Base-by-base conservation (phyloP, 768 basidiomycete genomes). In the Naematelia aurantialba region DNA sequence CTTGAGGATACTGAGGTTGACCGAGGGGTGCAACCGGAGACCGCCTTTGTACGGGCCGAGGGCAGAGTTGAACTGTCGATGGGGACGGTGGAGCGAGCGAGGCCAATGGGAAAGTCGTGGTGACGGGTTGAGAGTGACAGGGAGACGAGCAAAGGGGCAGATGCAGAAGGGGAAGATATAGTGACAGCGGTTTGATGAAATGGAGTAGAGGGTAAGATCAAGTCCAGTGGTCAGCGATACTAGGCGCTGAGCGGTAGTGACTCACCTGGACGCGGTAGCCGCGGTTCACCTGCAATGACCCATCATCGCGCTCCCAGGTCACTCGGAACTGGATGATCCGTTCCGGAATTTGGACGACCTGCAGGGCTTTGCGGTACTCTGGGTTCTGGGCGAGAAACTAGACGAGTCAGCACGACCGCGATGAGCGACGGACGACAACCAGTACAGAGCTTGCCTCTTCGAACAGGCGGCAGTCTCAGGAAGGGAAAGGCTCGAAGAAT, bases 1-100 rank as follows among this genome's bases (percentile, higher is more conserved):
- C 75, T 89, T 89, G 77, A 89, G 83, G 79, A 89, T 87, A 67
- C 85, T 86, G 39, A 89, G 82, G 80, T 87, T 88, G 79, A 89
- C 87, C 53, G 84, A 83, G 61, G 86, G 86, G 80, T 88, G 87
- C 52, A 89, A 82, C 64, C 87, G 84, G 67, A 88, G 83, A 77
- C 87, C 87, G 62, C 87, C 87, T 77, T 87, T 86, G 82, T 87
- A 87, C 45, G 87, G 87, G 55, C 87, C 87, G 27, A 89, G 81
- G 25, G 85, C 85, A 47, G 86, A 87, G 81, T 86, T 87, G 81
- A 85, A 88, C 84, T 86, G 68, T 25, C 59, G 24, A 26, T 11
- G n/a, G n/a, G n/a, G n/a, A n/a, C n/a, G n/a, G n/a, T n/a, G n/a
- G n/a, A n/a, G n/a, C 3, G 12, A 60, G 11, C 25, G 19, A 21